Percentiles rank a stretch among this genome's conserved stretches.
Conservation (phyloP, 768 basidiomycete species). For the Mycena epipterygia region DNA sequence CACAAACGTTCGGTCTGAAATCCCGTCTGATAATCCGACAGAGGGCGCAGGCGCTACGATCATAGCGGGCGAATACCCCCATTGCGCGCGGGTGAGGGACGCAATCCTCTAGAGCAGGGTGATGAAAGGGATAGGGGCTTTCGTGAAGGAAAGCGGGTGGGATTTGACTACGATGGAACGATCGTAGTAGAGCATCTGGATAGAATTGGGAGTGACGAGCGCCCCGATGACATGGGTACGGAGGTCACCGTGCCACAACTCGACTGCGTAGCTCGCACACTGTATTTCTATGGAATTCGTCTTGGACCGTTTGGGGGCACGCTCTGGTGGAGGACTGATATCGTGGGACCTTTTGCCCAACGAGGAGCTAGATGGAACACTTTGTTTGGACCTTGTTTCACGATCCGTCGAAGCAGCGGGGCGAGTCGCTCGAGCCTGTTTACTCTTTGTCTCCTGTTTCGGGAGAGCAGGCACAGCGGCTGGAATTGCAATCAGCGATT, state of each 20-base stretch:
- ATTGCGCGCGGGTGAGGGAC: background rate
- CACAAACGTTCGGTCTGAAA: background rate
- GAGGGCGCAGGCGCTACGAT: background rate
- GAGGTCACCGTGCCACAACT: background rate
- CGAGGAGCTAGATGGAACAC: too few species aligned
- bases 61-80: background rate
- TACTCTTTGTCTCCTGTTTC: too few species aligned
- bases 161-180: constrained; percentile 65
- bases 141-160: background rate
- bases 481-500: too few species aligned
- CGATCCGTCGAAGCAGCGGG: too few species aligned
- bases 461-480: too few species aligned
- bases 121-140: background rate
- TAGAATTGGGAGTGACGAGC: background rate
- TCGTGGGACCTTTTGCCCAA: too few species aligned
- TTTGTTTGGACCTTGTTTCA: too few species aligned
- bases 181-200: constrained; percentile 16
- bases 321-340: too few species aligned
- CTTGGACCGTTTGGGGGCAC: background rate
- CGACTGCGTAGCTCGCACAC: background rate
- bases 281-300: background rate
- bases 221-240: background rate
- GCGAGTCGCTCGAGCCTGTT: too few species aligned
- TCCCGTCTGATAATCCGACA: background rate
- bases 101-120: background rate